Base-by-base conservation (phyloP, 345 rosid genomes). In the Eucalyptus lansdowneana region DNA sequence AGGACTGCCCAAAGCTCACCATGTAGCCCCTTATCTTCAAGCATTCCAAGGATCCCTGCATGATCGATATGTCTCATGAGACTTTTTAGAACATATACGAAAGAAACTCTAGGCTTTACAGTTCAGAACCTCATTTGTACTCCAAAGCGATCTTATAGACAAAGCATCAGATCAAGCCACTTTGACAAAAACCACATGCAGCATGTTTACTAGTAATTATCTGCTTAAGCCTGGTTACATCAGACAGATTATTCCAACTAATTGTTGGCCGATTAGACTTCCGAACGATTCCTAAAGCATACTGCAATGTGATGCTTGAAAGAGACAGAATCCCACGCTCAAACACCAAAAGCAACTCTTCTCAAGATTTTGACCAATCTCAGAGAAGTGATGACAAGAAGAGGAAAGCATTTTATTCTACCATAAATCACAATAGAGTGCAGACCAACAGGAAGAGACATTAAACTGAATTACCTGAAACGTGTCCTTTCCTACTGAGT, bases 1-100 rank as follows among this genome's bases (percentile, higher is more conserved):
- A 98, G 58, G 99, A 97, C 91, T 96, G 97, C 87, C 99, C 98
- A 72, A 94, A 97, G 89, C 95, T 93, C 93, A 98, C 98, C 98
- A 96, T 94, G 93, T 94, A 94, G 42, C 99, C 98, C 8, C 97
- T 94, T 80, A 86, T 87, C 94, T 95, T 97, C 88, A 97, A 93
- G 94, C 98, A 96, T 7, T 91, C 97, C 93, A 97, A 86, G 16
- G 99, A 98, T 81, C 99, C 98, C 98, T 98, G 90, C 29, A 93
- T 42, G 76, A 50, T 21, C 27, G 14, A 10, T 10, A 72, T 0
- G 81, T 37, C 25, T 19, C 4, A 10, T 19, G 25, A 37, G 40
- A 72, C 81, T 72, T 72, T 34, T 72, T 37, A 37, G 45, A 72
- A 72, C 45, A 37, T 11, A 37, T 34, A 72, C 45, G 8, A 37